A percentile compares a stretch with the other conserved stretches of the same genome.
These are phyloP conservation scores for Psilocybe subaeruginosa DNA, from an alignment of 768 basidiomycete species.

Conservation along the genomic window DNA sequence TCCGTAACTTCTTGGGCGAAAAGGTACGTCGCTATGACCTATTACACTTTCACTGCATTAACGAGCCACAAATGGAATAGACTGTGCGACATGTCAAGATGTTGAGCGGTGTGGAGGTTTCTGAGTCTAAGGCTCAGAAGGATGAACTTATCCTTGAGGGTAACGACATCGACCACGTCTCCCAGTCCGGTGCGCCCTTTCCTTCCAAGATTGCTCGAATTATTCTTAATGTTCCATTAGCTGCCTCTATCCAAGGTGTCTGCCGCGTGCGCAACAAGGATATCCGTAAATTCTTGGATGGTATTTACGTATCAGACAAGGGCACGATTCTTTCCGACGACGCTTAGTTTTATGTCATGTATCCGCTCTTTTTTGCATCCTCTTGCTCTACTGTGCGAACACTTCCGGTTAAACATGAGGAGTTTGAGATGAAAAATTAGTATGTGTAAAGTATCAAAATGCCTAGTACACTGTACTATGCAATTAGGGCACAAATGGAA, in stretches of 20 bases:
- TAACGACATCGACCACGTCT: conserved; percentile 96
- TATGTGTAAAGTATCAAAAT: neutral
- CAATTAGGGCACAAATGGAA: conserved; percentile 78
- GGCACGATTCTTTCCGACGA: conserved; percentile 61
- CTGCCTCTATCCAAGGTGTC: conserved; percentile 95
- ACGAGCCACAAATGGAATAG: conserved; percentile 38
- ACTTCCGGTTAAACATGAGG: too few relatives aligned
- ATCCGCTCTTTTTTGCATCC: neutral
- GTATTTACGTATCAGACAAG: conserved; percentile 89
- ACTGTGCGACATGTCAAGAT: conserved; percentile 91
- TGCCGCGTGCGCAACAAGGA: conserved; percentile 99
- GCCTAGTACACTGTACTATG: neutral
- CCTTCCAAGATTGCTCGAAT: neutral
- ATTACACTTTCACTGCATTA: neutral
- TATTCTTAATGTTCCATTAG: conserved; percentile 36
- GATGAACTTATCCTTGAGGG: conserved; percentile 94
- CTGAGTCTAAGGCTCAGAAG: conserved; percentile 91
- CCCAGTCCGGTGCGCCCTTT: conserved; percentile 77
- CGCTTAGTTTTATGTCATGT: conserved; percentile 11
- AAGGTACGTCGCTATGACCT: conserved; percentile 59
- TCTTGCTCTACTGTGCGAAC: neutral
- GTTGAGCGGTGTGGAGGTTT: conserved; percentile 83
- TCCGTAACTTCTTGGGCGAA: conserved; percentile 95
- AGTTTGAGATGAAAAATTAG: neutral
- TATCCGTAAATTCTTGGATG: conserved; percentile 98